phyloP scores from a whole-genome alignment of 2,329 filamentous ascomycete genomes.

The Exophiala calicioides region DNA sequence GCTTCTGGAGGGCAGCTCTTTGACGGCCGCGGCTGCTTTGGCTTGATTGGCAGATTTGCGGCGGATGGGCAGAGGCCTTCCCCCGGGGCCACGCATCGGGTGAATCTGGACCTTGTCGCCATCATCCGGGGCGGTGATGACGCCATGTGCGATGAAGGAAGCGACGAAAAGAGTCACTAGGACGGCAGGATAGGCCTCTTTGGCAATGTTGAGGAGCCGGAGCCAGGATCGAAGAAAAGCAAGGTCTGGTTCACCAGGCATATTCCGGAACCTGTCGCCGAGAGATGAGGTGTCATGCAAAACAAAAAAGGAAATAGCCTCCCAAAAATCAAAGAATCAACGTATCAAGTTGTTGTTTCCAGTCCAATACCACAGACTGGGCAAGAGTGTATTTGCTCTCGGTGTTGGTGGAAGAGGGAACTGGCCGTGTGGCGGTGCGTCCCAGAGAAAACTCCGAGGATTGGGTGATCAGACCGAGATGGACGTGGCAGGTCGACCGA shows the following conservation, averaged over 20 bases:
- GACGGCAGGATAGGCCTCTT: constrained; percentile 62
- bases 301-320: constrained; percentile 30
- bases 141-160: constrained; percentile 63
- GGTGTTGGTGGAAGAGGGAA: constrained; percentile 8
- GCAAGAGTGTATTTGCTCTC: constrained; percentile 5
- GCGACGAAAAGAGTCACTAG: constrained; percentile 65
- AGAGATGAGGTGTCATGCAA: constrained; percentile 6
- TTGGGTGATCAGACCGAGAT: constrained; percentile 3
- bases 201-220: constrained; percentile 29
- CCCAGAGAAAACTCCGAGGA: constrained; percentile 16
- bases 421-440: constrained; percentile 13
- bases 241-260: constrained; percentile 23
- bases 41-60: constrained; percentile 53
- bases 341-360: constrained; percentile 1
- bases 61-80: constrained; percentile 78
- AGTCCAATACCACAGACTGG: background rate
- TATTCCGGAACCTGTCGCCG: constrained; percentile 16
- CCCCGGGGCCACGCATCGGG: constrained; percentile 68
- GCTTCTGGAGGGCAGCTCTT: constrained; percentile 64
- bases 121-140: constrained; percentile 54
- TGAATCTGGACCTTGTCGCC: constrained; percentile 37
- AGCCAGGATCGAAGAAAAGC: constrained; percentile 23
- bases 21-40: constrained; percentile 46
- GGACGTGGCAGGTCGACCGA: background rate
- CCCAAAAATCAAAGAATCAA: constrained; percentile 22